Evolutionary conservation across 371 early-diverging fungal species (phyloP).

Genomic region (Amoeboaphelidium protococcarum): DNA sequence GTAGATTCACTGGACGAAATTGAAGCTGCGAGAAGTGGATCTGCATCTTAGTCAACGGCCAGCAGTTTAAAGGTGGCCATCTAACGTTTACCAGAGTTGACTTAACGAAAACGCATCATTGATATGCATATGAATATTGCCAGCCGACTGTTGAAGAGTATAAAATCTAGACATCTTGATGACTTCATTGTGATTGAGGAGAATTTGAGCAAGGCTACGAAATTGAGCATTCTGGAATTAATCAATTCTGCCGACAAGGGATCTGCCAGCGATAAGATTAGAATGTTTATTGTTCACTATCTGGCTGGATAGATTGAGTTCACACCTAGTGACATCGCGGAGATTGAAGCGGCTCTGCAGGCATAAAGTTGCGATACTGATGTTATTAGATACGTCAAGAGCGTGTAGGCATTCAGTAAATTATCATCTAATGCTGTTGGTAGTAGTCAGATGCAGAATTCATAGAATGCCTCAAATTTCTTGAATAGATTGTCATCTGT

Average conservation of each 20-base stretch:
- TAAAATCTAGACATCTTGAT: conserved; percentile 86
- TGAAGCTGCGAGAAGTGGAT: conserved; percentile 16
- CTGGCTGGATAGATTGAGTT: conserved; percentile 39
- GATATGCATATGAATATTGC: conserved; percentile 98
- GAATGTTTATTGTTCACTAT: conserved; percentile 63
- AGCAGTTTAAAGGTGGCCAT: conserved; percentile 72
- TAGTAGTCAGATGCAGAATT: too few species aligned
- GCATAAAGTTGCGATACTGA: conserved; percentile 43
- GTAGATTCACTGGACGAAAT: conserved; percentile 61
- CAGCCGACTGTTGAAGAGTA: conserved; percentile 58
- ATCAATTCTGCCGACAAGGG: too few species aligned
- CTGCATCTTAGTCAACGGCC: conserved; percentile 40
- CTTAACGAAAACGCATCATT: conserved; percentile 73
- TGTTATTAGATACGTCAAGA: conserved; percentile 49
- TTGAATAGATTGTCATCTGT: too few species aligned
- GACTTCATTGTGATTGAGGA: conserved; percentile 86
- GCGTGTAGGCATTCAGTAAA: too few species aligned
- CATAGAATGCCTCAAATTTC: too few species aligned
- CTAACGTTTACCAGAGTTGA: conserved; percentile 75
- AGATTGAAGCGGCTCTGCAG: conserved; percentile 45
- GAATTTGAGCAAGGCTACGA: conserved; percentile 30
- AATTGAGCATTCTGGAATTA: too few species aligned
- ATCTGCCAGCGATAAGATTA: conserved; percentile 69
- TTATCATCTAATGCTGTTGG: too few species aligned
- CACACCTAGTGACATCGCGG: conserved; percentile 43